phyloP scores from a whole-genome alignment of 2,329 filamentous ascomycete genomes.

The Stemphylium vesicarium region DNA sequence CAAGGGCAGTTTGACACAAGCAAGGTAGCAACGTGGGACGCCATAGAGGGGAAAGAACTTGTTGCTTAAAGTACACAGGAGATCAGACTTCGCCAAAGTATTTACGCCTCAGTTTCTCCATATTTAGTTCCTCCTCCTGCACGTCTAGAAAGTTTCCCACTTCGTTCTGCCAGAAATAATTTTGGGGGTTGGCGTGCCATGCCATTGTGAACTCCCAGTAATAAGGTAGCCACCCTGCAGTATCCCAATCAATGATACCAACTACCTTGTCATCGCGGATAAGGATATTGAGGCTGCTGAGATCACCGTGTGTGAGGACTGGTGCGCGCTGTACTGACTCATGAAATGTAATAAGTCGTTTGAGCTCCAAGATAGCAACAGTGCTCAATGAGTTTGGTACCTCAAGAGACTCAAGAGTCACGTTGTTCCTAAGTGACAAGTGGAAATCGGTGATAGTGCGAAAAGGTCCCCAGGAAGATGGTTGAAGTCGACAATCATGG shows the following conservation, averaged over 20 bases:
- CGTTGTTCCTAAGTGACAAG: neutral
- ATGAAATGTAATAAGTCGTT: conserved; percentile 14
- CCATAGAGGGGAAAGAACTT: conserved; percentile 22
- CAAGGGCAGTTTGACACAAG: conserved; percentile 38
- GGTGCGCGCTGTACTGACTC: conserved; percentile 42
- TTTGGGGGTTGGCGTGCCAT: conserved; percentile 23
- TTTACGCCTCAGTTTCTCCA: conserved; percentile 51
- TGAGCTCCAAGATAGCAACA: conserved; percentile 15
- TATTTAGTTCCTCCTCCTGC: conserved; percentile 48
- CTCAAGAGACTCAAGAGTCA: neutral
- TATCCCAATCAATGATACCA: conserved; percentile 58
- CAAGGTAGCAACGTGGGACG: conserved; percentile 48
- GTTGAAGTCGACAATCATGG: conserved; percentile 34
- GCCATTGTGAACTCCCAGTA: conserved; percentile 56
- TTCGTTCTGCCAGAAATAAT: conserved; percentile 39
- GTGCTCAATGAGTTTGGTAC: conserved; percentile 23
- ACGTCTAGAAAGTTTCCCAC: conserved; percentile 19
- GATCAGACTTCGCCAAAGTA: conserved; percentile 15
- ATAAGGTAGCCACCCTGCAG: conserved; percentile 56
- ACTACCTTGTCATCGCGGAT: conserved; percentile 50
- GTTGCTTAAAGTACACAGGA: conserved; percentile 1
- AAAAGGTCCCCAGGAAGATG: conserved; percentile 43
- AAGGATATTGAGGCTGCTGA: conserved; percentile 56
- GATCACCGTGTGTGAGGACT: conserved; percentile 60
- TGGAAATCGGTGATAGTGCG: conserved; percentile 48